Evolutionary conservation across 2,329 filamentous ascomycete genomes (phyloP), one percentile per base, ranked within the genome.

Genomic region (Daldinia eschscholtzii): DNA sequence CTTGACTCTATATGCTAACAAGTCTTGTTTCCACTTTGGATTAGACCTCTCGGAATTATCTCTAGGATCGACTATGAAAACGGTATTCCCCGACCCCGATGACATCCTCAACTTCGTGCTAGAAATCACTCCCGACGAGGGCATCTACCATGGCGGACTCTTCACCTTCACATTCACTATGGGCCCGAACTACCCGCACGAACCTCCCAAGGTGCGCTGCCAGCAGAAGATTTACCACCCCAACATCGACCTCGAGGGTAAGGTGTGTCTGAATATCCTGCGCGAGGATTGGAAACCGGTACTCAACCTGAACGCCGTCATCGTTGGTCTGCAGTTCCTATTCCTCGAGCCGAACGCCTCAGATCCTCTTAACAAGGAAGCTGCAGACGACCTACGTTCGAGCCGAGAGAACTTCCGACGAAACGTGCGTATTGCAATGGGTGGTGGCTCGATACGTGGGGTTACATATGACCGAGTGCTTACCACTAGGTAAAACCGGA

Each of bases 201-300:
- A 98, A 80, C 94, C 96, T 70, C 96, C 96, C 20, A 98, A 98
- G 83, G 96, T 99, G 75, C 96, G 93, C 78, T 98, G 96, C 83
- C 92, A 91, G 74, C 93, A 99, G 83, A 98, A 97, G 86, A 98
- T 99, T 76, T 99, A 99, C 83, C 96, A 99, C 80, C 96, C 96
- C 5, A 99, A 99, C 81, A 99, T 99, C 79, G 96, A 99, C 78
- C 87, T 97, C 44, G 93, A 98, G 80, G 96, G 96, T 75, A 99
- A 99, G 79, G 94, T 99, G 70, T 99, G 96, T 84, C 83, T 99
- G 77, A 99, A 99, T 80, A 99, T 99, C 76, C 82, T 99, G 77
- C 87, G 96, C 70, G 96, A 99, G 83, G 96, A 99, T 83, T 99
- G 96, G 96, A 99, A 98, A 85, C 96, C 96, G 0, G 96, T 99